These are phyloP conservation scores for Arctium lappa DNA, from an alignment of 129 eudicot species.

Conservation along the genomic window DNA sequence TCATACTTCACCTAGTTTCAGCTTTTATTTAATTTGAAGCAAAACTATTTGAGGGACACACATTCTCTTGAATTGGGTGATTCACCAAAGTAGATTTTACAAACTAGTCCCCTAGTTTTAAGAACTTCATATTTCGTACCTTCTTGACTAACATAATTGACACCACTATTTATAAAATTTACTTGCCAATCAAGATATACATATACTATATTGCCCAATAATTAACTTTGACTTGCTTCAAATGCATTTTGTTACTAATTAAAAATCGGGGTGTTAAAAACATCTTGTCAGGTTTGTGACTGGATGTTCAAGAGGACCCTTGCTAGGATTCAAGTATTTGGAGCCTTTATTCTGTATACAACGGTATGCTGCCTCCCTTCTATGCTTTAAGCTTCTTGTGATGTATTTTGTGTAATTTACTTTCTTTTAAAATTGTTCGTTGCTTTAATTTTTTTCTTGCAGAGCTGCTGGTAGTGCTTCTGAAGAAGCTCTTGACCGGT, in stretches of 20 bases:
- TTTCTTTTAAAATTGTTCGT: neutral
- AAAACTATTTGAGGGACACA: no score
- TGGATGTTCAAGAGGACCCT: slow-evolving; percentile 98
- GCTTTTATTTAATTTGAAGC: no score
- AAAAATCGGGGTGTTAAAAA: neutral
- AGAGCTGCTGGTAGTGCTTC: slow-evolving; percentile 94
- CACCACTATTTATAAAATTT: neutral
- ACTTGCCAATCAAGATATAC: neutral
- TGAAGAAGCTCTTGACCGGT: slow-evolving; percentile 83
- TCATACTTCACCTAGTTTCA: no score
- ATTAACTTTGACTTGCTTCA: neutral
- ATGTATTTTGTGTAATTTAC: neutral
- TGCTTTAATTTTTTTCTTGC: neutral
- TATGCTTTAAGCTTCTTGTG: neutral
- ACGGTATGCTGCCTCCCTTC: slow-evolving; percentile 40
- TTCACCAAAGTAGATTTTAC: no score
- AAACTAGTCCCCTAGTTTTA: no score
- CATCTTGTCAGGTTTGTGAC: slow-evolving; percentile 66
- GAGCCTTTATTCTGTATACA: slow-evolving; percentile 94
- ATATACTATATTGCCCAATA: neutral
- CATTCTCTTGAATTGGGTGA: no score
- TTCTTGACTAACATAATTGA: no score
- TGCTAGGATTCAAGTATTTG: slow-evolving; percentile 88
- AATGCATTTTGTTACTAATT: neutral
- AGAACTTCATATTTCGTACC: no score